Percentiles rank a stretch among this genome's conserved stretches.
phyloP scores from a whole-genome alignment of 1,139 yeast species.

The Hemisphaericaspora xylofermentans region DNA sequence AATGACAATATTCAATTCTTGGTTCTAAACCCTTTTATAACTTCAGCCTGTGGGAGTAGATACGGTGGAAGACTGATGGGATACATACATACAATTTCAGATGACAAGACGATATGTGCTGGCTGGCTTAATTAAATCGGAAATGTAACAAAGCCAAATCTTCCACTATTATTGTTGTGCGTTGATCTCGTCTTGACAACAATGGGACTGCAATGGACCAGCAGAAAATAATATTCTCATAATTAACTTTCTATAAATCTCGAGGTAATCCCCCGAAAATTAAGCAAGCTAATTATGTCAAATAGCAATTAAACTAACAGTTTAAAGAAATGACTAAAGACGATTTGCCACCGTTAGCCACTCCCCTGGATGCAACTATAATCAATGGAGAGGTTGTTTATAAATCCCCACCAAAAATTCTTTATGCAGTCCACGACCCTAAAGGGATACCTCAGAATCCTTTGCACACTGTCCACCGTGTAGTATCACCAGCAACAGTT shows the following conservation, averaged over 20 bases:
- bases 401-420: conserved; percentile 16
- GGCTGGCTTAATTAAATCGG: not conserved
- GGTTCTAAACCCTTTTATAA: no score
- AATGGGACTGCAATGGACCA: not conserved
- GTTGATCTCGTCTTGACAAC: not conserved
- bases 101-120: not conserved
- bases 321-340: not conserved
- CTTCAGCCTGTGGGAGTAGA: no score
- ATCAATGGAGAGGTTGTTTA: conserved; percentile 14
- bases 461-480: no score
- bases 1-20: no score
- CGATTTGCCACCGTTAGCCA: conserved; percentile 48
- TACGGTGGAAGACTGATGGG: no score
- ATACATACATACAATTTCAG: no score
- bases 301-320: not conserved
- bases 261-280: not conserved
- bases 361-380: conserved; percentile 48
- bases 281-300: not conserved
- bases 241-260: no score
- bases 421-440: not conserved
- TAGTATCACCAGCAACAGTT: conserved; percentile 7
- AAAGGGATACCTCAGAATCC: not conserved
- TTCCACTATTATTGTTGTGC: not conserved
- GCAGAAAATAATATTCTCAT: not conserved
- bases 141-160: not conserved